Base-by-base conservation (phyloP, 2,329 filamentous ascomycete genomes). In the Colletotrichum liaoningense region DNA sequence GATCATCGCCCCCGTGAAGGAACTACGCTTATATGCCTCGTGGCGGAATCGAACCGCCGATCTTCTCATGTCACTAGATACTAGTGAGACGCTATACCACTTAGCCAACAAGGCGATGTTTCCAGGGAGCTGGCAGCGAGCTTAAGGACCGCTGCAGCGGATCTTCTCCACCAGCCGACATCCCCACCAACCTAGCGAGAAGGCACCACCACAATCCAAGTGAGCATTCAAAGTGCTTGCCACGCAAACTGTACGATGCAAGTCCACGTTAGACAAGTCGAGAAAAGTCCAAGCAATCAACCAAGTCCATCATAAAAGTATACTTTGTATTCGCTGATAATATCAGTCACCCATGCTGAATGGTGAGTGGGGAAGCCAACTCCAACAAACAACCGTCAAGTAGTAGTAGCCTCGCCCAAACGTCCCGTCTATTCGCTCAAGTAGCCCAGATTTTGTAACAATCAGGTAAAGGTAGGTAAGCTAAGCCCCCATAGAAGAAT, bases 61-160 rank as follows among this genome's bases (percentile, higher is more conserved):
- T 67, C 68, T 71, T 56, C 63, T 71, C 68, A 71, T 71, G 59
- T 33, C 59, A 63, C 59, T 16, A 63, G 5, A 3, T 71, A 71
- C 68, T 71, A 71, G 68, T 71, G 68, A 71, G 63, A 56, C 68
- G 68, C 68, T 71, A 58, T 69, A 69, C 66, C 66, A 69, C 66
- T 69, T 52, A 69, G 66, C 66, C 66, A 69, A 69, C 66, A 69
- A 69, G 58, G 57, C 65, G 24, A 22, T 62, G 30, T 42, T 0
- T 12, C 11, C 0, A 4, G 0, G 0, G 0, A 0, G 3, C 1
- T 35, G 0, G 16, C n/a, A 22, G 7, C 5, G 3, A 2, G 1
- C 6, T 19, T 6, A 63, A 49, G 60, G 42, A 54, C 28, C 8
- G 4, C 8, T 11, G 8, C 3, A 2, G 16, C 16, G 16, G 38